Evolutionary conservation across 1,284 basidiomycete genomes (phyloP), one percentile per base, ranked within the genome.

Genomic region (Trametes pubescens): DNA sequence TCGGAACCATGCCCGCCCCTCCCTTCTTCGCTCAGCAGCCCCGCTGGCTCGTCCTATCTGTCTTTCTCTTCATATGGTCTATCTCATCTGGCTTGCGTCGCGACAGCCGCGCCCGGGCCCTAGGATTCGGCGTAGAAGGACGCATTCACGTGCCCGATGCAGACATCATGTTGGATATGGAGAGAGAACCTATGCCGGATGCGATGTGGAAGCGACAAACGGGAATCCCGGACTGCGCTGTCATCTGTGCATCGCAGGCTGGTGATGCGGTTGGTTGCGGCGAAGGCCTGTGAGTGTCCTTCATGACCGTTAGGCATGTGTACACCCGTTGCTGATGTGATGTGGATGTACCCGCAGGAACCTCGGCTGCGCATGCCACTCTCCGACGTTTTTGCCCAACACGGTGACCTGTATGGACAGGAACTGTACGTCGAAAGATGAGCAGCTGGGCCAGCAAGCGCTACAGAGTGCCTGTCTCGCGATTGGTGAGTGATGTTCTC

Each of bases 11-110:
- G 61, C 35, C 40, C 40, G 54, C 63, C 18, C 61, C 62, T 18
- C 29, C 60, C 13, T 14, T 59, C 18, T 18, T 57, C 32, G 40
- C 63, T 5, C 51, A 61, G 18, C 65, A 68, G 37, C 70, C 70
- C 2, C 68, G 68, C 62, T 71, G 70, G 70, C 44, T 71, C 11
- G 59, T 70, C 14, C 67, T 71, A 37, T 69, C 68, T 3, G 46
- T 58, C 44, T 68, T 69, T 57, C 65, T 71, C 47, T 47, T 70
- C 32, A 53, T 70, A 49, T 71, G 66, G 65, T 69, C 66, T 32
- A 62, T 67, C 56, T 64, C 65, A 4, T 61, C 64, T 18, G 58
- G 59, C 26, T 47, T 66, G 14, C 61, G 64, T 4, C 64, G 64
- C 21, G 66, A 68, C 35, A 32, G 40, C 18, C 62, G 59, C 14